Evolutionary conservation across 1,284 basidiomycete species (phyloP).

Genomic region (Cystobasidium pallidum): DNA sequence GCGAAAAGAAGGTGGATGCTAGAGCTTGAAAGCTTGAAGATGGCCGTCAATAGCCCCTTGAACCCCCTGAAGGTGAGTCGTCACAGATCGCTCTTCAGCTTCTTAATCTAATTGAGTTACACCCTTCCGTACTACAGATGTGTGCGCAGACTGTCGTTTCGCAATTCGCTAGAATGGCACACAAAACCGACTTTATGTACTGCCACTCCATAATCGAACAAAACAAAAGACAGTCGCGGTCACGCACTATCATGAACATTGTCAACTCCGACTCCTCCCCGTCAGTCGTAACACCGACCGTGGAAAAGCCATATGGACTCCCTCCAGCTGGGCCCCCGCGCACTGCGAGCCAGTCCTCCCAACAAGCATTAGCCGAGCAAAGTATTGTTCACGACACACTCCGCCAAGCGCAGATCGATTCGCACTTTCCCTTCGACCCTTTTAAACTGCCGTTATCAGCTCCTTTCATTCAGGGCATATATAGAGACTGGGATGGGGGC

Average conservation of each 20-base stretch:
- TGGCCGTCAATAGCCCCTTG: slow-evolving; percentile 76
- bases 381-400: slow-evolving; percentile 45
- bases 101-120: no score
- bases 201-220: slow-evolving; percentile 91
- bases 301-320: slow-evolving; percentile 45
- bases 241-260: neutral
- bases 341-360: slow-evolving; percentile 12
- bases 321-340: slow-evolving; percentile 37
- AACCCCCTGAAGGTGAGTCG: slow-evolving; percentile 82
- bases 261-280: neutral
- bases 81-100: neutral
- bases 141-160: slow-evolving; percentile 87
- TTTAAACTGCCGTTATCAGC: slow-evolving; percentile 74
- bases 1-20: slow-evolving; percentile 71
- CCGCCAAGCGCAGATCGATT: slow-evolving; percentile 73
- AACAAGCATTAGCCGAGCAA: slow-evolving; percentile 8
- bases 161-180: slow-evolving; percentile 93
- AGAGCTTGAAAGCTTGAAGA: slow-evolving; percentile 76
- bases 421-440: slow-evolving; percentile 98
- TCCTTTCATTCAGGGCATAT: slow-evolving; percentile 60
- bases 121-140: slow-evolving; percentile 60
- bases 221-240: slow-evolving; percentile 64
- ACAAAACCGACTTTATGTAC: slow-evolving; percentile 88
- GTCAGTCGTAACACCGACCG: slow-evolving; percentile 50
- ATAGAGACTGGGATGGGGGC: slow-evolving; percentile 60